Conservation (phyloP, 2,329 filamentous ascomycete species). For the Alternaria novae-zelandiae region DNA sequence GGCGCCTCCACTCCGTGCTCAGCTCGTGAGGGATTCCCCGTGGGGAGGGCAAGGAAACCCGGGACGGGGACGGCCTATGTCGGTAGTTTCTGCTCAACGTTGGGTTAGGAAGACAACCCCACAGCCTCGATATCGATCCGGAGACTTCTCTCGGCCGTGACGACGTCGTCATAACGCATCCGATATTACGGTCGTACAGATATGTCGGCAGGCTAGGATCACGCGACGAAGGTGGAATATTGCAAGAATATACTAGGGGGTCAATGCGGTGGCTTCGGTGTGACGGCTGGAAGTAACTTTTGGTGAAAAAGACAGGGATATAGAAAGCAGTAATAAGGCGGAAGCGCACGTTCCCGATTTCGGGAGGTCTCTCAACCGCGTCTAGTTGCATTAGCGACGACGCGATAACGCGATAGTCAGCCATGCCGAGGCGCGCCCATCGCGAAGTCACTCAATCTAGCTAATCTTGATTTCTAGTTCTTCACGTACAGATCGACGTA, state of each 20-base stretch:
- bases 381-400: slow-evolving; percentile 21
- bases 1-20: slow-evolving; percentile 10
- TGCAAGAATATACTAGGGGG: slow-evolving; percentile 15
- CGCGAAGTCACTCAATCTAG: slow-evolving; percentile 29
- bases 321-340: slow-evolving; percentile 11
- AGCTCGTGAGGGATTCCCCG: slow-evolving; percentile 11
- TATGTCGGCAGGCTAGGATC: slow-evolving; percentile 12
- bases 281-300: slow-evolving; percentile 7
- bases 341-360: not conserved
- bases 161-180: slow-evolving; percentile 11
- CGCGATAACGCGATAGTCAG: slow-evolving; percentile 9
- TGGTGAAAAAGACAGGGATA: slow-evolving; percentile 14
- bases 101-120: slow-evolving; percentile 5
- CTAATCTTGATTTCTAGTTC: slow-evolving; percentile 41
- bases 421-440: slow-evolving; percentile 9
- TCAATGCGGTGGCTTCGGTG: slow-evolving; percentile 10
- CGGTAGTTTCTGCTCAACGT: slow-evolving; percentile 17
- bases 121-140: slow-evolving; percentile 8
- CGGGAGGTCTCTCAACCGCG: slow-evolving; percentile 5
- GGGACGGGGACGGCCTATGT: slow-evolving; percentile 5
- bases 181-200: slow-evolving; percentile 9
- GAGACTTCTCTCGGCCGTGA: not conserved
- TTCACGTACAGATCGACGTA: slow-evolving; percentile 88
- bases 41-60: slow-evolving; percentile 7
- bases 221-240: slow-evolving; percentile 13